Conservation (phyloP, 441 rosid species). For the Gossypium davidsonii region DNA sequence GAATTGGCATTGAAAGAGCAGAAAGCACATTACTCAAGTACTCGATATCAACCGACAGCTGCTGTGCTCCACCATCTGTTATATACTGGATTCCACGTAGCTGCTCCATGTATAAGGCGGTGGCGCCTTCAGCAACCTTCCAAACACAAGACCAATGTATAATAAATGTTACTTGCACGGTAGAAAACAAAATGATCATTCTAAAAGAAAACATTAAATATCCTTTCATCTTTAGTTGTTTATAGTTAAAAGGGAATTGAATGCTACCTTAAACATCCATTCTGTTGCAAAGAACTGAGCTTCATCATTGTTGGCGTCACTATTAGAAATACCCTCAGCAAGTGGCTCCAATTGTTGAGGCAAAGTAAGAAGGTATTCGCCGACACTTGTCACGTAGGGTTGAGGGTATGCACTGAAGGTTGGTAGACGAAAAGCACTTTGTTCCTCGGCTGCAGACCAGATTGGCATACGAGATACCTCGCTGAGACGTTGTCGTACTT, state of each 20-base stretch:
- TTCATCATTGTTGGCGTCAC: constrained; percentile 73
- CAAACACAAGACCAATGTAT: neutral
- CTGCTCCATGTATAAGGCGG: constrained; percentile 91
- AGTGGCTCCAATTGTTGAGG: constrained; percentile 99
- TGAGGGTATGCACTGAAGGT: constrained; percentile 96
- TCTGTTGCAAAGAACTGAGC: constrained; percentile 95
- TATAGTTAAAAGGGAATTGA: neutral
- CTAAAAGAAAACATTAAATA: neutral
- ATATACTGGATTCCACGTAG: constrained; percentile 69
- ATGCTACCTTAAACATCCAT: constrained; percentile 97
- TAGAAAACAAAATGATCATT: neutral
- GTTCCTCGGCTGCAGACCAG: constrained; percentile 93
- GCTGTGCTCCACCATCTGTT: constrained; percentile 69
- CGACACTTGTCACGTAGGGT: constrained; percentile 79
- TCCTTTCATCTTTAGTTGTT: neutral
- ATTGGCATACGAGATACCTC: constrained; percentile 76
- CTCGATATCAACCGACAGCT: constrained; percentile 82
- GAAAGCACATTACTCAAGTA: constrained; percentile 93
- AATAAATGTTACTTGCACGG: neutral
- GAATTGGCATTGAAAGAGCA: constrained; percentile 83
- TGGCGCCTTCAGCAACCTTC: constrained; percentile 94
- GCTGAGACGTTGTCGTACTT: constrained; percentile 85
- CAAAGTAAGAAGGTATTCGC: constrained; percentile 95
- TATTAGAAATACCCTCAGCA: constrained; percentile 85
- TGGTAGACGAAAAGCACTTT: constrained; percentile 72